Evolutionary conservation across 139 green algal genomes (phyloP).

Genomic region (Coelastrella sp.): DNA sequence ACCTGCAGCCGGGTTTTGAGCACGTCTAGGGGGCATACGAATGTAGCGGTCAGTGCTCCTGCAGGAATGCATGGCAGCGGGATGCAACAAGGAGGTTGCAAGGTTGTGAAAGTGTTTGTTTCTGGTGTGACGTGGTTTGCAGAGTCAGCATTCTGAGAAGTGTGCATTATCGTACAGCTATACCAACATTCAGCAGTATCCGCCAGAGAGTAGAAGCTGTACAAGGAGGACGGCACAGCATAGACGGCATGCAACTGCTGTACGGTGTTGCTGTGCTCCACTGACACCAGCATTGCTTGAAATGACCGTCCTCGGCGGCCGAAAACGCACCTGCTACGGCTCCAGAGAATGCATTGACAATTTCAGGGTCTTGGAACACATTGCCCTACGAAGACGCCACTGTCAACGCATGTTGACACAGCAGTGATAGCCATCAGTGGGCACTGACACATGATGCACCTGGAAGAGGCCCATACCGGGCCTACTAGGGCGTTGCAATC

Average conservation of each 20-base stretch:
- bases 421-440: background rate
- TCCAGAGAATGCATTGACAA: constrained; percentile 69
- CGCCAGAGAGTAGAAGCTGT: too few relatives aligned
- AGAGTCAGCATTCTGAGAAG: too few relatives aligned
- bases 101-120: too few relatives aligned
- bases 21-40: constrained; percentile 98
- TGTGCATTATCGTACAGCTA: too few relatives aligned
- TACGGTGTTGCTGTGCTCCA: background rate
- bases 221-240: too few relatives aligned
- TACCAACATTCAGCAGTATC: too few relatives aligned
- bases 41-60: constrained; percentile 89
- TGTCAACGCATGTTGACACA: background rate
- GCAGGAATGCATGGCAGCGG: background rate
- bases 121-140: too few relatives aligned
- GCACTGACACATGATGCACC: background rate
- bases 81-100: background rate
- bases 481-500: background rate
- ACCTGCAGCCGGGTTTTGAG: constrained; percentile 98
- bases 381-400: background rate
- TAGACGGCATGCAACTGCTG: too few relatives aligned
- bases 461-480: constrained; percentile 41
- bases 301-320: too few relatives aligned
- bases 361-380: constrained; percentile 50
- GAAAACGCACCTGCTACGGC: constrained; percentile 61
- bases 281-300: background rate